Conservation (phyloP, 495 filamentous ascomycete genomes). For the Penicillium samsonianum region DNA sequence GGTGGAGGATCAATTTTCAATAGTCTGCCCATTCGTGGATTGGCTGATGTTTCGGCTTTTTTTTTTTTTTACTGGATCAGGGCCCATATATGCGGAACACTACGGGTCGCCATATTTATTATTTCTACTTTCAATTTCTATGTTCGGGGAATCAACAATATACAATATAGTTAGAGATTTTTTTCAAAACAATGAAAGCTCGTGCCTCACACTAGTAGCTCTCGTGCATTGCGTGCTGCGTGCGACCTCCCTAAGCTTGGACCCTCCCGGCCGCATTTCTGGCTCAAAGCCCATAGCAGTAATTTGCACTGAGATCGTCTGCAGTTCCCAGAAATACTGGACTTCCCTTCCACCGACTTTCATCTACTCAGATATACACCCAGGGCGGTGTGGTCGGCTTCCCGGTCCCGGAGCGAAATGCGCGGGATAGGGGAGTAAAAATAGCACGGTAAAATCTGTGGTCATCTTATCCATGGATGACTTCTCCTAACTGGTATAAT, state of each 20-base stretch:
- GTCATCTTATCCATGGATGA: too few species aligned
- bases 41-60: not conserved
- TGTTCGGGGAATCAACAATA: too few species aligned
- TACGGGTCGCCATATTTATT: not conserved
- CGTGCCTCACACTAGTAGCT: slow-evolving; percentile 8
- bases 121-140: not conserved
- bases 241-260: slow-evolving; percentile 3
- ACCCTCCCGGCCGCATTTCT: not conserved
- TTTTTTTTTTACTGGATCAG: not conserved
- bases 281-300: not conserved
- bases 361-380: not conserved
- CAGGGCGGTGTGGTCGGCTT: not conserved
- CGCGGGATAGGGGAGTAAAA: not conserved
- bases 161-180: too few species aligned
- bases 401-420: not conserved
- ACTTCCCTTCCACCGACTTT: not conserved
- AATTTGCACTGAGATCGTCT: not conserved
- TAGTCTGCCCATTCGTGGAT: not conserved
- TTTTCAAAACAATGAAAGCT: slow-evolving; percentile 6
- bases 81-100: slow-evolving; percentile 3
- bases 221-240: slow-evolving; percentile 4
- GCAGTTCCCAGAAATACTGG: not conserved
- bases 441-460: too few species aligned
- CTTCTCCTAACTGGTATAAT: too few species aligned
- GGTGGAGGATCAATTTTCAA: slow-evolving; percentile 1